These are phyloP conservation scores for Solanum commersonii DNA, from an alignment of 257 asterid species.

Conservation along the genomic window DNA sequence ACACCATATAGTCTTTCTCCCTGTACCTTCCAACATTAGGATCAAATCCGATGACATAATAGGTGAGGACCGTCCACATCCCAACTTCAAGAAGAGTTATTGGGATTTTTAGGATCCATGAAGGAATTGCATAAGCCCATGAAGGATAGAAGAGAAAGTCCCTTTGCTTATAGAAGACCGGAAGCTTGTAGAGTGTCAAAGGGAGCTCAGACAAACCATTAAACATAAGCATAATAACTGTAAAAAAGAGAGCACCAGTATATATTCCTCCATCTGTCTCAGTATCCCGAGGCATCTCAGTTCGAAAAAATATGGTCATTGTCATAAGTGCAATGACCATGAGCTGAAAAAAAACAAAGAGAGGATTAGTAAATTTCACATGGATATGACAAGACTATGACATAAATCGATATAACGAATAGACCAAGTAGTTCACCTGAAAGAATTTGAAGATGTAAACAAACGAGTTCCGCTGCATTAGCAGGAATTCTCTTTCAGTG, in stretches of 20 bases:
- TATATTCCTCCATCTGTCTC: conserved; percentile 33
- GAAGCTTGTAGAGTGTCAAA: conserved; percentile 55
- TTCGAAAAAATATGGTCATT: conserved; percentile 42
- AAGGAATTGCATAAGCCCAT: conserved; percentile 66
- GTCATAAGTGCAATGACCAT: conserved; percentile 18
- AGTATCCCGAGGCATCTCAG: conserved; percentile 29
- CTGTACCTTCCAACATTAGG: conserved; percentile 52
- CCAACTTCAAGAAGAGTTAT: conserved; percentile 35
- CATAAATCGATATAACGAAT: background rate
- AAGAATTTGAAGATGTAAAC: conserved; percentile 37
- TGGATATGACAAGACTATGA: background rate
- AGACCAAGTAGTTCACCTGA: conserved; percentile 23
- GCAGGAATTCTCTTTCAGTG: conserved; percentile 38
- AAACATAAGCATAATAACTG: conserved; percentile 37
- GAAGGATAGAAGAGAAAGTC: conserved; percentile 60
- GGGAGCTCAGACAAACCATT: conserved; percentile 58
- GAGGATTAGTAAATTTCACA: background rate
- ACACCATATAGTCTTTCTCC: background rate
- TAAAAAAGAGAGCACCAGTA: conserved; percentile 36
- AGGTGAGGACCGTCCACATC: conserved; percentile 39
- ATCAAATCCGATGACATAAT: conserved; percentile 61
- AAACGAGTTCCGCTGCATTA: conserved; percentile 54
- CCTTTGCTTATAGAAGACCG: conserved; percentile 72
- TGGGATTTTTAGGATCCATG: conserved; percentile 60
- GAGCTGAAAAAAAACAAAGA: conserved; percentile 23